Conservation (phyloP, 768 basidiomycete species). For the Krasilnikovozyma curviuscula region DNA sequence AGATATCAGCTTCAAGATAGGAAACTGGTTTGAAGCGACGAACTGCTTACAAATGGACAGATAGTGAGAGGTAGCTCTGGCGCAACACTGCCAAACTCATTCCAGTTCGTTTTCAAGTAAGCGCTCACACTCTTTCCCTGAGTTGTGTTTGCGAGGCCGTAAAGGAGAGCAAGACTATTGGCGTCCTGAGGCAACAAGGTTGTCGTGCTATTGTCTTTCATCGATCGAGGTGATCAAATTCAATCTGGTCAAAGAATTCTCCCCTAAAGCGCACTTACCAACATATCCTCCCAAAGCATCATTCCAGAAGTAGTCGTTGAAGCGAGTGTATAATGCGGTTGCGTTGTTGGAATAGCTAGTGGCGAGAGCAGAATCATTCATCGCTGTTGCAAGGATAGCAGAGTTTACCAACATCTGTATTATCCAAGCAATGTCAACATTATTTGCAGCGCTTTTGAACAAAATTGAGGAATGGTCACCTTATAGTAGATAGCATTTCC, state of each 20-base stretch:
- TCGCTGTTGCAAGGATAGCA: conserved; percentile 30
- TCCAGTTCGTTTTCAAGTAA: conserved; percentile 38
- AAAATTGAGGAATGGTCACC: conserved; percentile 20
- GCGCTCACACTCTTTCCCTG: conserved; percentile 33
- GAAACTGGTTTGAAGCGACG: too few relatives aligned
- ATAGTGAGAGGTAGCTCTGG: conserved; percentile 43
- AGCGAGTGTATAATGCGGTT: conserved; percentile 32
- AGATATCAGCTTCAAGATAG: too few relatives aligned
- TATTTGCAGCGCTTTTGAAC: not conserved
- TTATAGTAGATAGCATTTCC: conserved; percentile 39
- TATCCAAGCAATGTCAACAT: too few relatives aligned
- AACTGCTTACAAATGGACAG: conserved; percentile 40
- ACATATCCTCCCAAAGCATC: conserved; percentile 34
- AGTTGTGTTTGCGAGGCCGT: conserved; percentile 32
- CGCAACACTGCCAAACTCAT: conserved; percentile 34
- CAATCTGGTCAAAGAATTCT: too few relatives aligned
- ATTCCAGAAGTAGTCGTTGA: conserved; percentile 39
- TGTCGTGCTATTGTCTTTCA: conserved; percentile 38
- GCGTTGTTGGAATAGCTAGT: conserved; percentile 32
- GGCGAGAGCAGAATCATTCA: conserved; percentile 28
- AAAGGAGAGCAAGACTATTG: conserved; percentile 41
- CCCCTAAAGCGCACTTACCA: too few relatives aligned
- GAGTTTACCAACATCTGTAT: conserved; percentile 35
- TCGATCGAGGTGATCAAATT: too few relatives aligned
- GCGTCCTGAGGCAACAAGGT: conserved; percentile 40